Evolutionary conservation across 169 alveolate genomes (phyloP), one percentile per base, ranked within the genome.

Genomic region (Eimeria praecox): DNA sequence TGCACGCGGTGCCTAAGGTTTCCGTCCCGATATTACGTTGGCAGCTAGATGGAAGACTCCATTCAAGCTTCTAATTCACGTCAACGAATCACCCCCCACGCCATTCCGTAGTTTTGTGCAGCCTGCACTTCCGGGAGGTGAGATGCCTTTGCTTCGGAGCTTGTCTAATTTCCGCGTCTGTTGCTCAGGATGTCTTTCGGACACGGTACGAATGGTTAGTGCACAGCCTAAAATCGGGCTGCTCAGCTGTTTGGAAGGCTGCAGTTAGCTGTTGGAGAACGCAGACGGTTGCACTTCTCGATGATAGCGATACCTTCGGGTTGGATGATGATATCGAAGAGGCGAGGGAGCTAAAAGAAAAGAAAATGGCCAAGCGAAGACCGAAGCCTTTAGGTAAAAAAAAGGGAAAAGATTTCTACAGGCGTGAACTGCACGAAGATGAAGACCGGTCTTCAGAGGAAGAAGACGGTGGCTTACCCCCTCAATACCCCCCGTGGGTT

Each of bases 401-500:
- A n/a, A 80, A 49, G 24, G 90, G 90, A 24, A 24, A 46, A 24
- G 90, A 80, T n/a, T 44, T 30, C 49, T 42, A 42, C 66, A 44
- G 64, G 64, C 38, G 71, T 16, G 66, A 80, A 30, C 90, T 6
- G 46, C 42, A 44, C n/a, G 90, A 38, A 22, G 89, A 80, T 18
- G 64, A 46, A 80, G 56, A 49, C 16, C 66, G 3, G 24, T 27
- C n/a, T 52, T 80, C 90, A 14, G 44, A 30, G 71, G 75, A 46
- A 5, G 88, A 30, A 40, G 73, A 71, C 75, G 49, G 33, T 22
- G 54, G 27, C 40, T n/a, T 24, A 20, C 88, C 88, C 24, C 86
- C 95, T 2, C 78, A 52, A 10, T 90, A 90, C 42, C 95, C 95
- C 27, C 62, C 73, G 30, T 90, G 95, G 95, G 66, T 90, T 27